phyloP scores from a whole-genome alignment of 768 basidiomycete genomes.

The Macrolepiota fuliginosa region DNA sequence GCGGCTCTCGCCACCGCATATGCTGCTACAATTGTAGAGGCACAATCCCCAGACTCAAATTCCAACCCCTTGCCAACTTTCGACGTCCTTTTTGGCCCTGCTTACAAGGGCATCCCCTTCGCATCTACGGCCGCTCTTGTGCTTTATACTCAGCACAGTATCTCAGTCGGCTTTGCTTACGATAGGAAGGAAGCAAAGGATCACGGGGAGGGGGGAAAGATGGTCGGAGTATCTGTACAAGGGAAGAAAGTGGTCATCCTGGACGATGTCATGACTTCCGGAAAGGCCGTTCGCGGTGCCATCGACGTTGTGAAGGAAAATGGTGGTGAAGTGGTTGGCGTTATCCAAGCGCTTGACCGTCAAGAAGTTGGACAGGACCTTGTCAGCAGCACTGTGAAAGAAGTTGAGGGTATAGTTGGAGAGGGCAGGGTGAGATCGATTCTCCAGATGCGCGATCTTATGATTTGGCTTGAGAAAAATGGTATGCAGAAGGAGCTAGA shows the following conservation, averaged over 20 bases:
- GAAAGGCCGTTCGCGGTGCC: conserved; percentile 83
- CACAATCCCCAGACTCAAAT: conserved; percentile 29
- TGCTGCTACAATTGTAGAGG: conserved; percentile 69
- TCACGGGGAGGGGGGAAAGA: conserved; percentile 91
- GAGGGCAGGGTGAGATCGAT: conserved; percentile 74
- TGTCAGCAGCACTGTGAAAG: conserved; percentile 70
- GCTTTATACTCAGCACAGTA: conserved; percentile 61
- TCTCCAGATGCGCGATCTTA: conserved; percentile 81
- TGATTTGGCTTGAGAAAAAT: conserved; percentile 75
- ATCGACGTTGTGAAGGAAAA: conserved; percentile 66
- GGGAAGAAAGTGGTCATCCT: conserved; percentile 84
- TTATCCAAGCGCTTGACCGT: conserved; percentile 83
- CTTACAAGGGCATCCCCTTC: conserved; percentile 96
- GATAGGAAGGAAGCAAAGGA: conserved; percentile 96
- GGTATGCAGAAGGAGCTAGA: conserved; percentile 61
- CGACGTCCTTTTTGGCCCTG: conserved; percentile 92
- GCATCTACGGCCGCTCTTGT: conserved; percentile 82
- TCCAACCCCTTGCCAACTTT: conserved; percentile 38
- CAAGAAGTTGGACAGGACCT: conserved; percentile 80
- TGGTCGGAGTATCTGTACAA: conserved; percentile 83
- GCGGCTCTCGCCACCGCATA: conserved; percentile 77
- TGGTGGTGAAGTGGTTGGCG: conserved; percentile 84
- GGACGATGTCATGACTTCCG: conserved; percentile 96
- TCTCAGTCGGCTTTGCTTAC: conserved; percentile 78
- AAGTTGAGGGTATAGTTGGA: conserved; percentile 75